Base-by-base conservation (phyloP, 202 grass and related monocot species). In the Saccharum hybrid region DNA sequence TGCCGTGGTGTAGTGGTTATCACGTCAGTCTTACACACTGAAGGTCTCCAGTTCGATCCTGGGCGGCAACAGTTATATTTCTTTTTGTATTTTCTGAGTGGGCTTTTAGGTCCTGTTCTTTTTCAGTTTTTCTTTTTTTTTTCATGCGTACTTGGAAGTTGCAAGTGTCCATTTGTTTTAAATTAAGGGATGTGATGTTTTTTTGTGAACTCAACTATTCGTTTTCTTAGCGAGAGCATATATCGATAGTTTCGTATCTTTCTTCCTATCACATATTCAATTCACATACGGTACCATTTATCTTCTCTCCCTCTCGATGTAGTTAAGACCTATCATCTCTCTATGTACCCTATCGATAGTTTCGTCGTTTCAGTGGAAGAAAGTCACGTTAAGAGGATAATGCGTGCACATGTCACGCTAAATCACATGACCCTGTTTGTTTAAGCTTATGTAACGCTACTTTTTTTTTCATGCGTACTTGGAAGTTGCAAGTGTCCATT, bases 1-100 rank as follows among this genome's bases (percentile, higher is more conserved):
- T 95, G 86, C 90, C 90, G 93, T 92, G 90, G 90, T 95, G 90
- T 95, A 90, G 93, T 94, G 93, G 90, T 94, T 94, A 94, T 92
- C 93, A 92, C 93, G 93, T 96, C 88, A n/a, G n/a, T n/a, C n/a
- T n/a, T n/a, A n/a, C 88, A 94, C 92, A 92, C 90, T 88, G 88
- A 95, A 95, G 85, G 93, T 90, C 93, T 56, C 88, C 88, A 87
- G 90, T 93, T 96, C 90, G 88, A 96, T 93, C 94, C 88, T 91
- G 90, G 90, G 86, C 90, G 87, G 94, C 84, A 96, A 83, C 90
- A 96, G n/a, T n/a, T n/a, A n/a, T n/a, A n/a, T n/a, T n/a, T n/a
- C n/a, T n/a, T n/a, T n/a, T n/a, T n/a, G n/a, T n/a, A n/a, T n/a
- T n/a, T n/a, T n/a, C n/a, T n/a, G n/a, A n/a, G n/a, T n/a, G n/a